Evolutionary conservation across 192 early-diverging fungal species (phyloP), one percentile per base, ranked within the genome.

Genomic region (Rhizophlyctis rosea): DNA sequence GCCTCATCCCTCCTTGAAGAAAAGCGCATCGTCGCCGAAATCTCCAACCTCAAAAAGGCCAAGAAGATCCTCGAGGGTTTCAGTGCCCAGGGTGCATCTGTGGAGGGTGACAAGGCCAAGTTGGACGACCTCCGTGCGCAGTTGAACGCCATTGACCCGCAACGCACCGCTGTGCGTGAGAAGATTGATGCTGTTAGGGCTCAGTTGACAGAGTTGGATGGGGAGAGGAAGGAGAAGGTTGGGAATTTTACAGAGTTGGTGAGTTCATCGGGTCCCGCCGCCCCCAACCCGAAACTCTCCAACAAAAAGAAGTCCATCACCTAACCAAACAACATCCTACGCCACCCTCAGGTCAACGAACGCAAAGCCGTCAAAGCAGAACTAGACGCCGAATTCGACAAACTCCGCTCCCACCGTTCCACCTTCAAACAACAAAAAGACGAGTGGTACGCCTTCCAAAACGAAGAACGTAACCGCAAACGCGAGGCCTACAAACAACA

Each of bases 21-120:
- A 77, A 93, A 92, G 73, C 84, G 84, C 25, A 83, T 89, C 47
- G 82, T 94, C n/a, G 69, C 87, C 50, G 91, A 94, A 68, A 88
- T 91, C 55, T 89, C 83, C 35, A 65, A 68, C n/a, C 75, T 92
- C 67, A 91, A 94, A 70, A 85, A 82, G 73, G 75, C 77, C 34
- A 85, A 86, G 58, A 90, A 92, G 61, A 64, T 76, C 13, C 83
- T 94, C 52, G 82, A 89, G 57, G 81, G 70, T 29, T 24, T 64
- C 59, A 30, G 27, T 27, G 34, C 24, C 1, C 52, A 71, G 54
- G 62, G 57, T 25, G 34, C 67, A 5, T 66, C 69, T 55, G 70
- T 86, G 50, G 85, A 89, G 54, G 80, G 77, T 50, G 76, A 90
- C 57, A 89, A 88, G 64, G 76, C 79, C 44, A 77, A 83, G 54